A percentile compares a stretch with the other conserved stretches of the same genome.
These are phyloP conservation scores for Bipolaris victoriae DNA, from an alignment of 2,329 filamentous ascomycete genomes.

Conservation along the genomic window DNA sequence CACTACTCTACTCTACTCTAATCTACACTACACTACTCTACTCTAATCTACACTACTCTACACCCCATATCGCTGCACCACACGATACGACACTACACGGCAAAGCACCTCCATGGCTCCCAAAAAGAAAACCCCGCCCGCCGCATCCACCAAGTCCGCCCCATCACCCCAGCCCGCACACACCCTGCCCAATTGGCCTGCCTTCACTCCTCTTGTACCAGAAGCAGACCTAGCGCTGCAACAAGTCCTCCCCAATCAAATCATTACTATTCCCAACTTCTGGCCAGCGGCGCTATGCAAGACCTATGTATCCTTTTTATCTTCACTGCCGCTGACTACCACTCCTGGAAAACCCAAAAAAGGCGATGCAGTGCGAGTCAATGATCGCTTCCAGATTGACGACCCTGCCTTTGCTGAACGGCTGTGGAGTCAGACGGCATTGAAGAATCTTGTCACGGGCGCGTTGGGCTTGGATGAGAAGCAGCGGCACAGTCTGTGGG, in stretches of 20 bases:
- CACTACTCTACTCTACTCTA: no score
- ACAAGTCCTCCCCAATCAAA: conserved; percentile 66
- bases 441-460: conserved; percentile 64
- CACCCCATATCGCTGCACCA: no score
- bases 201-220: conserved; percentile 71
- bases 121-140: conserved; percentile 36
- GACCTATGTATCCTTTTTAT: conserved; percentile 75
- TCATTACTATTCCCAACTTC: conserved; percentile 75
- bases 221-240: conserved; percentile 67
- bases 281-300: conserved; percentile 77
- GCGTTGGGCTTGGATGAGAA: conserved; percentile 35
- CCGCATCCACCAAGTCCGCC: conserved; percentile 7
- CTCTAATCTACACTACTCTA: no score
- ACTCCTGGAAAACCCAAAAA: conserved; percentile 80
- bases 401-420: conserved; percentile 75
- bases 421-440: conserved; percentile 77
- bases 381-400: conserved; percentile 85
- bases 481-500: conserved; percentile 64
- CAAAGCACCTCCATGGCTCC: conserved; percentile 32
- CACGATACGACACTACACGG: neutral
- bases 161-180: conserved; percentile 9
- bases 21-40: no score
- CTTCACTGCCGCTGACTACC: conserved; percentile 72
- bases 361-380: conserved; percentile 82
- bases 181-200: conserved; percentile 68